Base-by-base conservation (phyloP, 176 grass and related monocot genomes). In the Cocos nucifera region DNA sequence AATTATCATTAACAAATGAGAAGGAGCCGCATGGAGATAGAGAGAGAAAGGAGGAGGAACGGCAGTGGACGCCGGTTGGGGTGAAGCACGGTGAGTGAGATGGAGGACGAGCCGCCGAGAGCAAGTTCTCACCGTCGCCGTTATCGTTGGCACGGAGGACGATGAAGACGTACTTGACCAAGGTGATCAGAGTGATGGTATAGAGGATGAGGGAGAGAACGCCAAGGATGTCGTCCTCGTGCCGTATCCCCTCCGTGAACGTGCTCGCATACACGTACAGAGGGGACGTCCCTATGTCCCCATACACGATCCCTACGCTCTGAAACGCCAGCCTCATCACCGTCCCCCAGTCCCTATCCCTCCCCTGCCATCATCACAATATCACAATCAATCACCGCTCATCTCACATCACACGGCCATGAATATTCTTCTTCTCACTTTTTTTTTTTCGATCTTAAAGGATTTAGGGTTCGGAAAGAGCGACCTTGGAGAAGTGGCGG, bases 221-320 rank as follows among this genome's bases (percentile, higher is more conserved):
- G 53, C 85, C 85, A 5, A 88, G 64, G 64, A 88, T 15, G 50
- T 84, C 85, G 52, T 84, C 48, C 0, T 64, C 80, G 51, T 83
- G 55, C 49, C 80, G 71, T 58, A 88, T 84, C 54, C 77, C 85
- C 0, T 59, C 18, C 18, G 69, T 64, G 69, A 88, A 88, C 53
- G 85, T 88, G 77, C 80, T 88, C 16, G 76, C 77, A 20, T 80
- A 88, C 70, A 88, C 85, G 8, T 88, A 88, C 35, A 88, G 80
- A 1, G 85, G 85, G 16, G 85, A 84, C 30, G 80, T 88, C 12
- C 85, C 80, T 59, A 88, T 77, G 76, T 88, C 85, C 51, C 85
- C 85, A 59, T 83, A 88, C 54, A 88, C 85, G 7, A 88, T 80
- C 16, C 85, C 85, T 63, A 88, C 54, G 70, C 85, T 89, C 69